Percentiles rank a stretch among this genome's conserved stretches.
These are phyloP conservation scores for Tolypocladium pustulatum DNA, from an alignment of 2,329 filamentous ascomycete genomes.

Conservation along the genomic window DNA sequence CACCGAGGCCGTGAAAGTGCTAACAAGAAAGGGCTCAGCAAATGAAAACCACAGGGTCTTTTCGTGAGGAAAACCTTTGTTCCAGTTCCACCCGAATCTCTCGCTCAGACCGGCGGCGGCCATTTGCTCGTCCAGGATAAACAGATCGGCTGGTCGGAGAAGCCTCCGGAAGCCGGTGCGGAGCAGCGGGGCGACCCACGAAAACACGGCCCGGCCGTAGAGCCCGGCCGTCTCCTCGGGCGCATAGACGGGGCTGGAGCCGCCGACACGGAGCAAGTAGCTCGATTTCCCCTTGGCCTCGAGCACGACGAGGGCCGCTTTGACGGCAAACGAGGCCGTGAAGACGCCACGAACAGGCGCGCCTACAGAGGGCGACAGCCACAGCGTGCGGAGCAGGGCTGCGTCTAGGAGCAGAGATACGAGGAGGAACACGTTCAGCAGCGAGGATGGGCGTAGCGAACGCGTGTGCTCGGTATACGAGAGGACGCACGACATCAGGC, in stretches of 20 bases:
- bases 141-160: conserved; percentile 22
- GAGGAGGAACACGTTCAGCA: not conserved
- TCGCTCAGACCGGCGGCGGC: conserved; percentile 15
- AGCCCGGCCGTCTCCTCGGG: conserved; percentile 23
- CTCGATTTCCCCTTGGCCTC: conserved; percentile 27
- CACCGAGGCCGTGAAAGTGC: conserved; percentile 11
- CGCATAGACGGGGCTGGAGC: not conserved
- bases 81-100: conserved; percentile 20
- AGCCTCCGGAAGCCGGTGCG: conserved; percentile 22
- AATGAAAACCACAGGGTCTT: not conserved
- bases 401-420: conserved; percentile 13
- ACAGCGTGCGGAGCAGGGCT: conserved; percentile 23
- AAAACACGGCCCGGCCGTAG: conserved; percentile 24
- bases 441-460: not conserved
- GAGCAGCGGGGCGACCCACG: conserved; percentile 28
- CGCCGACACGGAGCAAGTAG: not conserved
- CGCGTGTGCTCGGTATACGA: conserved; percentile 10
- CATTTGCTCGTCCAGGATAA: conserved; percentile 23
- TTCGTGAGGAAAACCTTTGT: conserved; percentile 2
- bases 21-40: not conserved
- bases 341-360: conserved; percentile 23
- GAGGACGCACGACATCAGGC: conserved; percentile 18
- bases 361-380: conserved; percentile 11
- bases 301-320: conserved; percentile 22
- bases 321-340: conserved; percentile 22